Evolutionary conservation across 2,329 filamentous ascomycete genomes (phyloP).

Genomic region (Colletotrichum trifolii): DNA sequence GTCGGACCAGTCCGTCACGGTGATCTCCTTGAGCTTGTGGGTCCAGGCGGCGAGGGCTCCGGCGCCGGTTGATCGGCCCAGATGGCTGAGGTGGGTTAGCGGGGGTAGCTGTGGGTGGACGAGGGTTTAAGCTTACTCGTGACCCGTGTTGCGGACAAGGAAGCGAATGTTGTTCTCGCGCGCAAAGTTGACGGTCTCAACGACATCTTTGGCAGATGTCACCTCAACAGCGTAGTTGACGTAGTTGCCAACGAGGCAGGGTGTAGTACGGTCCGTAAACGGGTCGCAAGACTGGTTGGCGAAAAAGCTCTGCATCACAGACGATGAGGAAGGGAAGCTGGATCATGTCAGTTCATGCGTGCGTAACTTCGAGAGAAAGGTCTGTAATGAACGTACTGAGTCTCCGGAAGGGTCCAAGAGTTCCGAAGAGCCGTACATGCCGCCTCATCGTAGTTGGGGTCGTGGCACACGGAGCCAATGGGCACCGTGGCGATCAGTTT

Average conservation of each 20-base stretch:
- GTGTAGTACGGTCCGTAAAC: slow-evolving; percentile 48
- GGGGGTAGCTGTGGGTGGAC: slow-evolving; percentile 38
- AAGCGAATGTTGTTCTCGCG: slow-evolving; percentile 50
- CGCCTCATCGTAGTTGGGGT: slow-evolving; percentile 54
- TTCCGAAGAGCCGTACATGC: slow-evolving; percentile 52
- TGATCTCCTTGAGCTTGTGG: slow-evolving; percentile 52
- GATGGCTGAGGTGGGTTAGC: slow-evolving; percentile 40
- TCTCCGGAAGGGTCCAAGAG: slow-evolving; percentile 47
- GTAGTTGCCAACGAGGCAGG: slow-evolving; percentile 57
- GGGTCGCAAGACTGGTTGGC: slow-evolving; percentile 52
- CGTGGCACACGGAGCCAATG: slow-evolving; percentile 64
- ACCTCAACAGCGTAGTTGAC: slow-evolving; percentile 53
- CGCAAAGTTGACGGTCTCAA: slow-evolving; percentile 49
- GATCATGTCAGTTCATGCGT: slow-evolving; percentile 14
- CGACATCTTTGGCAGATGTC: slow-evolving; percentile 44
- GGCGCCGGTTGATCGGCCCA: slow-evolving; percentile 51
- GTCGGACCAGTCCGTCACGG: slow-evolving; percentile 52
- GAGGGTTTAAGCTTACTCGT: slow-evolving; percentile 39
- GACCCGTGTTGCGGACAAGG: slow-evolving; percentile 48
- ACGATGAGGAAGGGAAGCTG: slow-evolving; percentile 51
- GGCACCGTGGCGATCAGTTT: slow-evolving; percentile 64
- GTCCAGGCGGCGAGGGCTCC: slow-evolving; percentile 54
- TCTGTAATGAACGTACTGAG: slow-evolving; percentile 45
- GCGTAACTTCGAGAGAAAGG: not conserved
- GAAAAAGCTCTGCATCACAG: slow-evolving; percentile 52